Evolutionary conservation across 352 stramenopile species (phyloP).

Genomic region (Phytophthora cryptogea): DNA sequence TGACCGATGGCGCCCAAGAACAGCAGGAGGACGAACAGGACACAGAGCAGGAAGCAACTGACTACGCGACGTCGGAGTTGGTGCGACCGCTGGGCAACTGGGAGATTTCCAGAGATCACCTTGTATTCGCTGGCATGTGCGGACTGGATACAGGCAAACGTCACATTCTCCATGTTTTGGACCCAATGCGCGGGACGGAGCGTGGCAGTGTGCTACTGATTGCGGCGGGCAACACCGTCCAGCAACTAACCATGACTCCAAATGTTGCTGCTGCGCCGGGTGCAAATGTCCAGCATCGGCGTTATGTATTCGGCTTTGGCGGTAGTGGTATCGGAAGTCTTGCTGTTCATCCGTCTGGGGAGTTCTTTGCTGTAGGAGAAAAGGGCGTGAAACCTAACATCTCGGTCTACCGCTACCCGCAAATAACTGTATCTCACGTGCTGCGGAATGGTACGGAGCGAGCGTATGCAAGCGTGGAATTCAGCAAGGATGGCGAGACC

Average conservation of each 20-base stretch:
- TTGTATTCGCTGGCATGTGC: slow-evolving; percentile 69
- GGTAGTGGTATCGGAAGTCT: slow-evolving; percentile 69
- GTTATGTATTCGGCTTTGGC: slow-evolving; percentile 74
- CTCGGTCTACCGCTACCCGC: slow-evolving; percentile 88
- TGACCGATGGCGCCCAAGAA: slow-evolving; percentile 1
- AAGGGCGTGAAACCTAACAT: slow-evolving; percentile 90
- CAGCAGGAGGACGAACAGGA: slow-evolving; percentile 9
- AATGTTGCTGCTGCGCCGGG: slow-evolving; percentile 15
- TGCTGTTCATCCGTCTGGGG: slow-evolving; percentile 65
- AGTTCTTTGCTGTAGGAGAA: slow-evolving; percentile 88
- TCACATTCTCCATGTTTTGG: slow-evolving; percentile 70
- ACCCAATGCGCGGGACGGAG: slow-evolving; percentile 30
- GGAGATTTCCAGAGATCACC: slow-evolving; percentile 76
- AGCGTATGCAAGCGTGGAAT: slow-evolving; percentile 76
- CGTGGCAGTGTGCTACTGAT: slow-evolving; percentile 70
- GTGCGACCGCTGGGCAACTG: slow-evolving; percentile 57
- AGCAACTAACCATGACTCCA: slow-evolving; percentile 59
- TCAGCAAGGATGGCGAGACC: slow-evolving; percentile 83
- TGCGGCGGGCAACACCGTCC: slow-evolving; percentile 73
- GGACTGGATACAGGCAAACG: slow-evolving; percentile 72
- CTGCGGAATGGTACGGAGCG: slow-evolving; percentile 85
- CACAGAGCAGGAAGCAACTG: slow-evolving; percentile 1
- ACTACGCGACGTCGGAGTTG: slow-evolving; percentile 43
- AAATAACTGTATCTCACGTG: slow-evolving; percentile 63
- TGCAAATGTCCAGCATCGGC: slow-evolving; percentile 35